Percentiles rank a stretch among this genome's conserved stretches.
Evolutionary conservation across 2,329 filamentous ascomycete species (phyloP).

Genomic region (Trichoderma sp.): DNA sequence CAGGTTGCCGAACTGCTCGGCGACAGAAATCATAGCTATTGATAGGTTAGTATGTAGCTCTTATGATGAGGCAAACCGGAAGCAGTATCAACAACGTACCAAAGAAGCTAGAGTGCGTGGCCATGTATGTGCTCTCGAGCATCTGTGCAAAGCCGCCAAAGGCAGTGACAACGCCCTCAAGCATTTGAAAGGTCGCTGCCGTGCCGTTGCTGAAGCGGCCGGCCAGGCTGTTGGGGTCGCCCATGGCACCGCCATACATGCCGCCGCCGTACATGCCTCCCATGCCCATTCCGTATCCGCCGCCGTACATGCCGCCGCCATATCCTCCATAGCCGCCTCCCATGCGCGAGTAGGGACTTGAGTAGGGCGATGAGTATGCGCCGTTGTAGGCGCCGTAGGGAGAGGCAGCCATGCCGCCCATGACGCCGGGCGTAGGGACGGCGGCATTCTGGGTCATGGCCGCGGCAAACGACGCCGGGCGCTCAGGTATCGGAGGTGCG

Average conservation of each 20-base stretch:
- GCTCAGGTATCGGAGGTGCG: constrained; percentile 74
- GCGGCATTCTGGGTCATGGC: constrained; percentile 84
- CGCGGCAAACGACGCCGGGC: constrained; percentile 74
- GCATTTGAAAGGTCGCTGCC: constrained; percentile 95
- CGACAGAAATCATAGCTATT: constrained; percentile 93
- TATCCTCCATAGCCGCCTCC: constrained; percentile 40
- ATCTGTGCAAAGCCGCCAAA: constrained; percentile 99
- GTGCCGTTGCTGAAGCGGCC: constrained; percentile 94
- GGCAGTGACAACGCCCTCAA: constrained; percentile 93
- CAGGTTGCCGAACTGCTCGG: constrained; percentile 93
- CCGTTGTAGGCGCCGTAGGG: constrained; percentile 49
- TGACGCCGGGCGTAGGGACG: constrained; percentile 64
- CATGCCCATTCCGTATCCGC: constrained; percentile 39
- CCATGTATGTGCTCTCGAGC: constrained; percentile 99
- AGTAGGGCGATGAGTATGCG: constrained; percentile 44
- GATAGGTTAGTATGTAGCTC: not conserved
- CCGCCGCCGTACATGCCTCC: constrained; percentile 51
- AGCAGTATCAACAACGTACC: constrained; percentile 57
- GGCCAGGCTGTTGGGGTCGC: constrained; percentile 92
- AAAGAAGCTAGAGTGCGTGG: constrained; percentile 97
- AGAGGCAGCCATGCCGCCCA: constrained; percentile 49
- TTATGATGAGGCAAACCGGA: not conserved
- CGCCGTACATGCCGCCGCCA: constrained; percentile 43
- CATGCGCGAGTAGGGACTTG: constrained; percentile 50
- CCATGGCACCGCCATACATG: constrained; percentile 51